Percentiles rank a stretch among this genome's conserved stretches.
These are phyloP conservation scores for Dryas octopetala DNA, from an alignment of 306 rosid genomes.

Conservation along the genomic window DNA sequence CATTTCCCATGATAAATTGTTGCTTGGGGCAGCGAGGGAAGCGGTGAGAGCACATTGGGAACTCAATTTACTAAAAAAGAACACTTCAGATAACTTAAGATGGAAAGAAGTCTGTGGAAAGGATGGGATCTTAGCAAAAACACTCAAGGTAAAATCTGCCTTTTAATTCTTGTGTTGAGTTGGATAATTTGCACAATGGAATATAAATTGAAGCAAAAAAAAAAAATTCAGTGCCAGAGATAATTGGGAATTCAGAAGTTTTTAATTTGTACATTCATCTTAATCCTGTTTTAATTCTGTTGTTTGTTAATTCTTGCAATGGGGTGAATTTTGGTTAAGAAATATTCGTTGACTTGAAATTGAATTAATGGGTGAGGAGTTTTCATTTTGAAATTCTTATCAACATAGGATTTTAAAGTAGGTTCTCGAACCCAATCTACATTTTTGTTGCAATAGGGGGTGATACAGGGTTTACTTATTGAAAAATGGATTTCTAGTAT, in stretches of 20 bases:
- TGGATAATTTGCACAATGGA: conserved; percentile 6
- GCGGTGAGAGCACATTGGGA: conserved; percentile 99
- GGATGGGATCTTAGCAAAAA: conserved; percentile 74
- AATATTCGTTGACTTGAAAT: neutral
- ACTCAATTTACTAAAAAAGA: conserved; percentile 75
- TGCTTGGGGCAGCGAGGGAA: conserved; percentile 98
- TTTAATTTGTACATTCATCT: neutral
- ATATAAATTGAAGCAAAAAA: neutral
- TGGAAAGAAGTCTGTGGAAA: conserved; percentile 90
- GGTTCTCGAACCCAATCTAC: neutral
- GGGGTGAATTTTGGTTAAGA: neutral
- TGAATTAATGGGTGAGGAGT: neutral
- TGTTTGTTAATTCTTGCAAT: neutral
- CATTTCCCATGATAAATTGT: conserved; percentile 88
- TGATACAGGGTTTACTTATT: neutral
- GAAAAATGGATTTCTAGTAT: neutral
- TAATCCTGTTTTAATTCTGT: neutral
- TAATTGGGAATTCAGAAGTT: neutral
- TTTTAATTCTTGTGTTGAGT: conserved; percentile 26
- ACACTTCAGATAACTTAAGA: conserved; percentile 67
- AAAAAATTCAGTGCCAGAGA: neutral
- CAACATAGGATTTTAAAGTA: neutral
- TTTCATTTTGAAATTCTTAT: neutral
- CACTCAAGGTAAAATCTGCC: conserved; percentile 65
- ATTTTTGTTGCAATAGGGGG: neutral